phyloP scores from a whole-genome alignment of 2,329 filamentous ascomycete species.

The Aspergillus glaucus region DNA sequence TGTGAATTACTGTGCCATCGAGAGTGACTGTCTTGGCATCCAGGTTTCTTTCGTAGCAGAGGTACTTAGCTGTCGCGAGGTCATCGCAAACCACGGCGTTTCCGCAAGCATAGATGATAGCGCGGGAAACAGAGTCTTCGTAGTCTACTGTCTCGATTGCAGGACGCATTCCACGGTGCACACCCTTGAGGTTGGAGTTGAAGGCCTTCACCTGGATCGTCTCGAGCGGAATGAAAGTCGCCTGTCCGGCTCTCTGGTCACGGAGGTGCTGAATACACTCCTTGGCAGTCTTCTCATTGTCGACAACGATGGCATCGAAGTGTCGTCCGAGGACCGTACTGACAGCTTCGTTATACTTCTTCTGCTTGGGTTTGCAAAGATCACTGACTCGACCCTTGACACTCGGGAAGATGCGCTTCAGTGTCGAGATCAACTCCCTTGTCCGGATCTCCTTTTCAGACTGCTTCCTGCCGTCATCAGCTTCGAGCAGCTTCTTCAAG shows the following conservation, averaged over 20 bases:
- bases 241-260: constrained; percentile 76
- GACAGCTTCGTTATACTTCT: constrained; percentile 90
- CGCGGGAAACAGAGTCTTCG: constrained; percentile 78
- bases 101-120: constrained; percentile 90
- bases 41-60: constrained; percentile 77
- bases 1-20: constrained; percentile 95
- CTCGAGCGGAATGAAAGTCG: constrained; percentile 93
- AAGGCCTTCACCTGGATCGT: constrained; percentile 93
- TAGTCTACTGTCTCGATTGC: constrained; percentile 97
- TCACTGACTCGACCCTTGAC: constrained; percentile 87
- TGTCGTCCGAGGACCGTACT: constrained; percentile 86
- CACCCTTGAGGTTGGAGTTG: constrained; percentile 84
- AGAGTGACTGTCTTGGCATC: constrained; percentile 91
- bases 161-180: constrained; percentile 73
- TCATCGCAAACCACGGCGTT: constrained; percentile 92
- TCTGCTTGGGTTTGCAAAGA: constrained; percentile 92
- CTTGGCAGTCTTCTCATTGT: constrained; percentile 87
- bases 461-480: constrained; percentile 77
- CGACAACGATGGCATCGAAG: constrained; percentile 90
- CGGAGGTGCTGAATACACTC: constrained; percentile 94
- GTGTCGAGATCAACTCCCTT: constrained; percentile 74
- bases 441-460: constrained; percentile 72
- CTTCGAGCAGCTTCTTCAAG: constrained; percentile 72
- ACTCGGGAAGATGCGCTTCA: constrained; percentile 87
- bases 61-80: constrained; percentile 75